Evolutionary conservation across 2,329 filamentous ascomycete genomes (phyloP).

Genomic region (Paecilomyces dactylethromorphus): DNA sequence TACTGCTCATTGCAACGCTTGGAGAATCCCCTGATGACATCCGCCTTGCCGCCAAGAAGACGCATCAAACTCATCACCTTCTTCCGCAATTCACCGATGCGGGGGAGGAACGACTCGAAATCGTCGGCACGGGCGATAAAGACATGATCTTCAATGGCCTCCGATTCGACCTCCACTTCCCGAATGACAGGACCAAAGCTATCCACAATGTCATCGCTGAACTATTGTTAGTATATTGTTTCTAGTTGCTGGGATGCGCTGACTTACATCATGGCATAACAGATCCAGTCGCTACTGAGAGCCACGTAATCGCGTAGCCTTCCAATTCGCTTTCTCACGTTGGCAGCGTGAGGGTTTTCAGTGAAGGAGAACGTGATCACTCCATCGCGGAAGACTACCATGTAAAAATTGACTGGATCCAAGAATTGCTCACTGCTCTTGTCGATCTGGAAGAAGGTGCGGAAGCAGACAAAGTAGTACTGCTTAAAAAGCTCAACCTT

Average conservation of each 20-base stretch:
- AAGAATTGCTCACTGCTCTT: constrained; percentile 75
- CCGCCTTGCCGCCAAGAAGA: constrained; percentile 92
- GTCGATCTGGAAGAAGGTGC: constrained; percentile 81
- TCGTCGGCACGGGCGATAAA: constrained; percentile 89
- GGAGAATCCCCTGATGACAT: constrained; percentile 93
- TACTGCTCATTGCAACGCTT: constrained; percentile 99
- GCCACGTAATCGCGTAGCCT: constrained; percentile 92
- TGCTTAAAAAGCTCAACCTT: constrained; percentile 97
- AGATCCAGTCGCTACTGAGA: constrained; percentile 96
- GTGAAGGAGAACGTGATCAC: constrained; percentile 92
- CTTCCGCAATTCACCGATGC: constrained; percentile 86
- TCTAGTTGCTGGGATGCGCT: neutral
- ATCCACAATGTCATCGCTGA: constrained; percentile 91
- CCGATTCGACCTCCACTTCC: constrained; percentile 79
- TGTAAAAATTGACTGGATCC: constrained; percentile 93
- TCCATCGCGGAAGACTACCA: constrained; percentile 92
- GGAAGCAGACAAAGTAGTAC: constrained; percentile 97
- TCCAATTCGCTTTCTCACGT: constrained; percentile 86
- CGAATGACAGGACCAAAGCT: constrained; percentile 85
- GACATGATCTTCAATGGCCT: constrained; percentile 90
- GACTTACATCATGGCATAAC: constrained; percentile 89
- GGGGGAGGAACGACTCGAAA: constrained; percentile 76
- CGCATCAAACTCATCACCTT: constrained; percentile 91
- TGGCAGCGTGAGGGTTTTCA: constrained; percentile 76
- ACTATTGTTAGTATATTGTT: neutral